phyloP scores from a whole-genome alignment of 2,329 filamentous ascomycete species.

The Daldinia eschscholtzii region DNA sequence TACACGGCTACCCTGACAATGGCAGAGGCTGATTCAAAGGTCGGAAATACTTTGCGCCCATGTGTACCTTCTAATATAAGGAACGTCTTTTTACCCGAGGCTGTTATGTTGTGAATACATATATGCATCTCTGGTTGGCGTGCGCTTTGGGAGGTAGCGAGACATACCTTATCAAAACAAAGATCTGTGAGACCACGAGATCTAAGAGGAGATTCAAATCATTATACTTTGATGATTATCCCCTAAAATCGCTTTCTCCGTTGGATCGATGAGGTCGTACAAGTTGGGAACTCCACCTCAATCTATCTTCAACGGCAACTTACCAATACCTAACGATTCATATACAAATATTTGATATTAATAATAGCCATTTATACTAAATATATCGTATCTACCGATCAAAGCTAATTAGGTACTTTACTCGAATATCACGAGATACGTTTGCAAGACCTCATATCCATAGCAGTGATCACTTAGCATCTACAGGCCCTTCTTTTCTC shows the following conservation, averaged over 20 bases:
- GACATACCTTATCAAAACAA: not conserved
- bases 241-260: not conserved
- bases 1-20: slow-evolving; percentile 13
- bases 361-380: not conserved
- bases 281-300: not conserved
- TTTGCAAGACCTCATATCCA: not conserved
- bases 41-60: slow-evolving; percentile 5
- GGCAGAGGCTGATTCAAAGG: not conserved
- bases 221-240: not conserved
- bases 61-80: not conserved
- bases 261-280: not conserved
- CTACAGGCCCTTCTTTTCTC: too few relatives aligned
- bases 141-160: not conserved
- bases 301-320: not conserved
- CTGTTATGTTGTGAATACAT: slow-evolving; percentile 13
- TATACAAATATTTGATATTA: not conserved
- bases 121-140: not conserved
- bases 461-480: not conserved
- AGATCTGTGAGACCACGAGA: slow-evolving; percentile 4
- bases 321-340: not conserved
- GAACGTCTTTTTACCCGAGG: slow-evolving; percentile 6
- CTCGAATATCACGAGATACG: not conserved
- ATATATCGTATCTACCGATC: not conserved
- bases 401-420: not conserved
- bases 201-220: not conserved